Conservation (phyloP, 495 filamentous ascomycete species). For the Penicillium turbatum region DNA sequence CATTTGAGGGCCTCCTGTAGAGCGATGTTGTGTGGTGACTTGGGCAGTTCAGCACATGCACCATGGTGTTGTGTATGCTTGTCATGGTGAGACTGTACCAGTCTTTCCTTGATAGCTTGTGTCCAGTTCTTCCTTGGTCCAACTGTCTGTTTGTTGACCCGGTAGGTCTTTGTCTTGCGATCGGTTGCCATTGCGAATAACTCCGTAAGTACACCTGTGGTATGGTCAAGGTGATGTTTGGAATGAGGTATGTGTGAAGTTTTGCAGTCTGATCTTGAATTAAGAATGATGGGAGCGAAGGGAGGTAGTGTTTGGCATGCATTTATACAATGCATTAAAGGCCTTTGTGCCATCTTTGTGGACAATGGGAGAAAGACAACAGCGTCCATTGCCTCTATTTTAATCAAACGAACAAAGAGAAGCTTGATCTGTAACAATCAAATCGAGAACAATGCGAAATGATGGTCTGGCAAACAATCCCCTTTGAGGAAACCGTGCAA, state of each 20-base stretch:
- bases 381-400: not conserved
- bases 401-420: not conserved
- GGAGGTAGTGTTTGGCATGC: not conserved
- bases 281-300: not conserved
- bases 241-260: not conserved
- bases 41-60: not conserved
- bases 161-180: not conserved
- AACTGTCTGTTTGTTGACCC: not conserved
- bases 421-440: not conserved
- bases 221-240: not conserved
- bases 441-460: not conserved
- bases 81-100: not conserved
- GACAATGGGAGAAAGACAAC: not conserved
- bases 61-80: too few relatives aligned
- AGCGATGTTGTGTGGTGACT: conserved; percentile 9
- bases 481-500: not conserved
- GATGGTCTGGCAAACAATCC: not conserved
- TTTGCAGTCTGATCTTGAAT: not conserved
- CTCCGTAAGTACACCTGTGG: not conserved
- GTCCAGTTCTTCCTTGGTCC: not conserved
- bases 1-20: conserved; percentile 34
- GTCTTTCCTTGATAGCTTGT: not conserved
- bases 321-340: not conserved
- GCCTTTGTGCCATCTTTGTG: not conserved
- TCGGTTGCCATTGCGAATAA: not conserved